These are phyloP conservation scores for Globisporangium barbulae DNA, from an alignment of 352 stramenopile genomes.

Conservation along the genomic window DNA sequence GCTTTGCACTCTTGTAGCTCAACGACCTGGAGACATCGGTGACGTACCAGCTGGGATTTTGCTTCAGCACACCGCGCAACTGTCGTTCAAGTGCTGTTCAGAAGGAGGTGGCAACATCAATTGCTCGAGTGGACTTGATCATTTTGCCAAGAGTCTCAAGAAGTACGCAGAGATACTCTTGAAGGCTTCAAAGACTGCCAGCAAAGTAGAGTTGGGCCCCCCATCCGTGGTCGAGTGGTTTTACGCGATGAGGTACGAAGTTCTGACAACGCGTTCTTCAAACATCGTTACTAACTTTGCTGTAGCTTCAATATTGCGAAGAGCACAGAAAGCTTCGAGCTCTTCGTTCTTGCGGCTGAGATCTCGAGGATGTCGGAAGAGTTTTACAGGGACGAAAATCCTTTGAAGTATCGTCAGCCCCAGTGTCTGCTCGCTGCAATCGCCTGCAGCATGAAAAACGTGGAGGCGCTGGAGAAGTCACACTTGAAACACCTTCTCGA, in stretches of 20 bases:
- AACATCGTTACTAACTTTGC: slow-evolving; percentile 3
- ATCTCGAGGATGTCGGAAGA: slow-evolving; percentile 42
- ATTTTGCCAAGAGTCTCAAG: slow-evolving; percentile 36
- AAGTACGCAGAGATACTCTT: slow-evolving; percentile 44
- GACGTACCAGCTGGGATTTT: slow-evolving; percentile 35
- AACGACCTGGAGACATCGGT: background rate
- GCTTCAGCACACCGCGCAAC: slow-evolving; percentile 68
- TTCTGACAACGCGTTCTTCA: background rate
- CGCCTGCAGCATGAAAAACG: slow-evolving; percentile 43
- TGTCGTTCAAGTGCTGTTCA: slow-evolving; percentile 34
- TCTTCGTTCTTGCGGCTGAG: slow-evolving; percentile 61
- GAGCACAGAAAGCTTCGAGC: slow-evolving; percentile 35
- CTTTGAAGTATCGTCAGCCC: slow-evolving; percentile 27
- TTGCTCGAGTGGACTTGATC: slow-evolving; percentile 3
- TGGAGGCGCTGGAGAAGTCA: slow-evolving; percentile 42
- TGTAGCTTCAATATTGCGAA: slow-evolving; percentile 73
- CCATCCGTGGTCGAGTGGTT: slow-evolving; percentile 71
- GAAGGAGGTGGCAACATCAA: background rate
- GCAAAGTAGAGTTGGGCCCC: slow-evolving; percentile 25
- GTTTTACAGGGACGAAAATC: slow-evolving; percentile 37
- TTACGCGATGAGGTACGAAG: slow-evolving; percentile 64
- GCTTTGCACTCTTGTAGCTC: slow-evolving; percentile 25
- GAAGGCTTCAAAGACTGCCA: slow-evolving; percentile 14
- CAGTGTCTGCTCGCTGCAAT: slow-evolving; percentile 63
- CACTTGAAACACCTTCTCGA: slow-evolving; percentile 36